Base-by-base conservation (phyloP, 306 rosid genomes). In the Casuarina glauca region DNA sequence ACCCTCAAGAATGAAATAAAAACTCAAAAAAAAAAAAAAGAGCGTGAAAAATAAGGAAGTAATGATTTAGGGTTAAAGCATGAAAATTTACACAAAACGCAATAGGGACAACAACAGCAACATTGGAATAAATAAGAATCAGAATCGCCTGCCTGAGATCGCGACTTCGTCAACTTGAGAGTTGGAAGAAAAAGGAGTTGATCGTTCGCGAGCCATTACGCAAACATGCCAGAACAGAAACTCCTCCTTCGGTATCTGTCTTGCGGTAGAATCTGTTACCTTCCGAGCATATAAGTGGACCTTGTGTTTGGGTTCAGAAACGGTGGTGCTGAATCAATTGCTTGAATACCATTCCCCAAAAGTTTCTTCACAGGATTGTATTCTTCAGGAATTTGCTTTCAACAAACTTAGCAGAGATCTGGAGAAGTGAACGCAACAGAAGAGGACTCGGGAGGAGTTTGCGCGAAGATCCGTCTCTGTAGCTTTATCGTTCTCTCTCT, bases 141-240 rank as follows among this genome's bases (percentile, higher is more conserved):
- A 4, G 43, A 72, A 80, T 13, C 12, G 61, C 85, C 78, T 80
- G 69, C 92, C 90, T 49, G 90, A 77, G 66, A 82, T 69, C 36
- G 84, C 67, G 70, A 77, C 53, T 69, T 72, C 81, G 32, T 73
- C 58, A 67, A 15, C 68, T 13, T 32, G 87, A 9, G 85, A 74
- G 39, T 74, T 52, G 5, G 75, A 9, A 16, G 79, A 51, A 49
- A 61, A 36, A 57, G 73, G 76, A 52, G 38, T 20, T 61, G 77
- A 39, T 71, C 66, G 48, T 61, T 42, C 76, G 35, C 44, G 79
- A 71, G 75, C 88, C 86, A 85, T 85, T 75, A 6, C 44, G 57
- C 64, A 44, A 55, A 44, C 76, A 42, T 58, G 36, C 70, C 48
- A 44, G 50, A 75, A 66, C 84, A 78, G 63, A 76, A 51, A 69